Evolutionary conservation across 768 basidiomycete species (phyloP).

Genomic region (Tricholoma bakamatsutake): DNA sequence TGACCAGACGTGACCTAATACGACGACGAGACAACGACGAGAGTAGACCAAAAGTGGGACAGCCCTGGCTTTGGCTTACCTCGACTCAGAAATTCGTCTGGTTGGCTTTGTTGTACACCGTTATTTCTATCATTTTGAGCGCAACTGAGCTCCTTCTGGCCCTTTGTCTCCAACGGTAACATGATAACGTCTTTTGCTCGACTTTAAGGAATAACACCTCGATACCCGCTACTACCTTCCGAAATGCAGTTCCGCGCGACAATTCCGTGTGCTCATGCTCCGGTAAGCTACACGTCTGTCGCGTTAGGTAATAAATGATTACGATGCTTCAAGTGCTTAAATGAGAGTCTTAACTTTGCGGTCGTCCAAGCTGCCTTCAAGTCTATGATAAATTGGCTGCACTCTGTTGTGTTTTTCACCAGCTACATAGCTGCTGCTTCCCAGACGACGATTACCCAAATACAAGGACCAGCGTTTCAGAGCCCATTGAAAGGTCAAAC

Average conservation of each 20-base stretch:
- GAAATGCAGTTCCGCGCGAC: not conserved
- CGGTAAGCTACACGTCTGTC: not conserved
- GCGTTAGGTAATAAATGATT: not conserved
- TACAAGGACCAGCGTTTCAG: conserved; percentile 43
- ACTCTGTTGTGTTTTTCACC: conserved; percentile 22
- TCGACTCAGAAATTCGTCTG: no score
- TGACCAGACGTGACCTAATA: no score
- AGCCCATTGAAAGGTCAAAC: conserved; percentile 41
- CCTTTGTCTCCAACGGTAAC: no score
- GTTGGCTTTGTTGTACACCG: no score
- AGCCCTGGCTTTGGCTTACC: no score
- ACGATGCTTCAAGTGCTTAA: not conserved
- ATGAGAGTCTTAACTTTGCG: not conserved
- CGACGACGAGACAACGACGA: no score
- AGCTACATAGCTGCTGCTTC: conserved; percentile 23
- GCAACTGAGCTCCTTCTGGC: no score
- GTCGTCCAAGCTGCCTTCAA: conserved; percentile 1
- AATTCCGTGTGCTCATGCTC: not conserved
- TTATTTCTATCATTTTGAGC: no score
- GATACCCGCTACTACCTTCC: not conserved
- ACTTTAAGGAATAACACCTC: not conserved
- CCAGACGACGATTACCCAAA: conserved; percentile 39
- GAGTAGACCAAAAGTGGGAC: no score
- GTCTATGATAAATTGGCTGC: conserved; percentile 26
- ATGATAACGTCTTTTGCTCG: no score